Percentiles rank a stretch among this genome's conserved stretches.
Evolutionary conservation across 139 green algal genomes (phyloP).

Genomic region (Tetradesmus lagerheimii): DNA sequence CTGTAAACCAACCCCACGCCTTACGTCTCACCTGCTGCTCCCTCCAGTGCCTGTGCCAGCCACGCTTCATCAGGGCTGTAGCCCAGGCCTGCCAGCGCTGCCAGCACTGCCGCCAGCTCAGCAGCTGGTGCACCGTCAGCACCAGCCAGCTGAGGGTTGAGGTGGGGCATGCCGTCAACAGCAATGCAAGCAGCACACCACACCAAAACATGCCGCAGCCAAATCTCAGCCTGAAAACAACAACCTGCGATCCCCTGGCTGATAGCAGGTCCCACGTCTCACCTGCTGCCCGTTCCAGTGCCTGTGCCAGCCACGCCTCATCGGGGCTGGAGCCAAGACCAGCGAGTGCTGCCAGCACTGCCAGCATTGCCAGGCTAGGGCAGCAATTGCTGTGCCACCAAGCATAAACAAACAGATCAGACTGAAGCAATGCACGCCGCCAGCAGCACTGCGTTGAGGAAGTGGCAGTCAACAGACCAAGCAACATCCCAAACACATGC

Average conservation of each 20-base stretch:
- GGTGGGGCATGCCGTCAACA: no score
- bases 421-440: no score
- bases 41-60: conserved; percentile 9
- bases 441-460: no score
- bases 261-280: not conserved
- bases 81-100: not conserved
- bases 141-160: conserved; percentile 22
- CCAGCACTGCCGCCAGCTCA: conserved; percentile 8
- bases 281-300: not conserved
- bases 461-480: not conserved
- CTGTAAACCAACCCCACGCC: no score
- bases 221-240: no score
- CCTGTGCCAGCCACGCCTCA: not conserved
- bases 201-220: no score
- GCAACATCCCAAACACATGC: no score
- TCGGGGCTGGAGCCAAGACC: not conserved
- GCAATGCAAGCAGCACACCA: no score
- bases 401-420: no score
- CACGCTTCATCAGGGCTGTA: conserved; percentile 7
- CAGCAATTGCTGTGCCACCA: no score
- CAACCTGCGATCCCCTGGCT: no score
- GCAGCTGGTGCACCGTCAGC: not conserved
- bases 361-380: not conserved
- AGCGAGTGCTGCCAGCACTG: not conserved
- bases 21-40: not conserved